Conservation (phyloP, 805 yeast species). For the Schwanniomyces polymorphus region DNA sequence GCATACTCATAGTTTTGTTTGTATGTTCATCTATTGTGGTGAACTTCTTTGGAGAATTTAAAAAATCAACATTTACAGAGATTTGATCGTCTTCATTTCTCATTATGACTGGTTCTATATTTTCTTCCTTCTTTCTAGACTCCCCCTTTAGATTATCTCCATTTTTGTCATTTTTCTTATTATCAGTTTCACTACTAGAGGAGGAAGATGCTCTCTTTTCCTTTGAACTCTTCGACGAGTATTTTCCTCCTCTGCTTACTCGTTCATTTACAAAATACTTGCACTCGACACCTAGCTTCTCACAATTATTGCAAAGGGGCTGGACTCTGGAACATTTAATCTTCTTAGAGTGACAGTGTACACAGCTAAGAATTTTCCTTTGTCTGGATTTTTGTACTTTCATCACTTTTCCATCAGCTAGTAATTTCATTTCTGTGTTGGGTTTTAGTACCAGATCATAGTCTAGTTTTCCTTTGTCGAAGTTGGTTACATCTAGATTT, state of each 20-base stretch:
- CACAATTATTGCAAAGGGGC: conserved; percentile 59
- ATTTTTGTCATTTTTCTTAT: not conserved
- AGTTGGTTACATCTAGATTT: not conserved
- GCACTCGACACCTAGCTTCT: conserved; percentile 47
- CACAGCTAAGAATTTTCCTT: conserved; percentile 55
- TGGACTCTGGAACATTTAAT: conserved; percentile 60
- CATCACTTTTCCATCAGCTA: conserved; percentile 54
- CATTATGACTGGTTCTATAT: not conserved
- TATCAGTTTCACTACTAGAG: not conserved
- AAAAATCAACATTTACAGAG: not conserved
- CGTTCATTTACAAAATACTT: conserved; percentile 59
- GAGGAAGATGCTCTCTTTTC: not conserved
- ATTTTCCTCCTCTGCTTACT: conserved; percentile 46
- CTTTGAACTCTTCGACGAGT: conserved; percentile 6
- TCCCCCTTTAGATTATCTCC: not conserved
- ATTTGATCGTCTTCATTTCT: not conserved
- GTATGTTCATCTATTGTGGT: not conserved
- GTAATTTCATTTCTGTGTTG: conserved; percentile 14
- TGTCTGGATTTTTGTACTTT: conserved; percentile 64
- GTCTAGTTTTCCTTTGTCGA: not conserved
- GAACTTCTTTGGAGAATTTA: not conserved
- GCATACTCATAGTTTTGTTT: not conserved
- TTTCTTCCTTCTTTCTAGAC: not conserved
- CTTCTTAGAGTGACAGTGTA: conserved; percentile 61
- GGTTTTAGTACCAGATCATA: not conserved